Evolutionary conservation across 148 eudicot species (phyloP), one percentile per base, ranked within the genome.

Genomic region (Arctostaphylos glauca): DNA sequence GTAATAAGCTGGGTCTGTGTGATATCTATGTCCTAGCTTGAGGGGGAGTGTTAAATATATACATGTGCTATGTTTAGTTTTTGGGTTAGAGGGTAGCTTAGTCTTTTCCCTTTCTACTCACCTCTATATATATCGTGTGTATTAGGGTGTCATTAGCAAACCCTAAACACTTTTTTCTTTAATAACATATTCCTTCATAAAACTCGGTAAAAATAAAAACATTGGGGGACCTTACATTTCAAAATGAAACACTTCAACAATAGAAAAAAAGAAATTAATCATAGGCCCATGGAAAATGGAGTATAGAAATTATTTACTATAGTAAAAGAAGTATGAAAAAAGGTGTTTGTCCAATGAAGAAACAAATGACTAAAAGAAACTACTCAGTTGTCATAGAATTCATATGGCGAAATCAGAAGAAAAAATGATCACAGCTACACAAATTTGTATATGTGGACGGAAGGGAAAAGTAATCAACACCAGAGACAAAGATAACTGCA

Each of bases 401-500:
- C 13, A 16, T 43, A n/a, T 78, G 62, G 5, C 3, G 9, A 18
- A 44, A 19, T 38, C 14, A 12, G 25, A 59, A 21, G 13, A 1
- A 12, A 54, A 16, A 38, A 56, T 9, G n/a, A 55, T 38, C 43
- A 76, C 6, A 13, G 2, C 66, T 55, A 15, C 58, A 52, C 9
- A 77, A 25, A 44, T 71, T 44, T 77, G 13, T 6, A 77, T 10
- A 38, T 18, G 12, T 77, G 14, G 23, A 55, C 2, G 50, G 46
- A 77, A 77, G 50, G 23, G 5, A 14, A 55, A 77, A 77, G 38
- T 12, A 10, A 23, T 78, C 70, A 78, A 78, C 31, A 58, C 44
- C 48, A 78, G 16, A 21, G 25, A 78, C 25, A 15, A 14, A 7
- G 38, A 31, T 31, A 31, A 31, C 38, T 31, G 1, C 38, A 31